phyloP scores from a whole-genome alignment of 1,284 basidiomycete species.

The Chondrostereum purpureum region DNA sequence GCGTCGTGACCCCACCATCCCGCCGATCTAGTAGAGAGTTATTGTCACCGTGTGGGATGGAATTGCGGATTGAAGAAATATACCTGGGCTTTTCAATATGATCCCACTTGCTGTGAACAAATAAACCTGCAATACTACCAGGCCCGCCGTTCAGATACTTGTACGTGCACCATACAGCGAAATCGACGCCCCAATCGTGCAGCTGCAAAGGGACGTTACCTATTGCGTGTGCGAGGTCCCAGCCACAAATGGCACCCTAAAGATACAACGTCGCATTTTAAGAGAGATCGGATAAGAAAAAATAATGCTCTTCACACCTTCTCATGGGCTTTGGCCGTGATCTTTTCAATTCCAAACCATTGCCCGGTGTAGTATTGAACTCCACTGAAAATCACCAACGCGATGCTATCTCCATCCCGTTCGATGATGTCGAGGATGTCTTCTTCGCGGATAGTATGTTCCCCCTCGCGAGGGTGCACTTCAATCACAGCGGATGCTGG shows the following conservation, averaged over 20 bases:
- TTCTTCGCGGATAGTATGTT: slow-evolving; percentile 82
- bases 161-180: slow-evolving; percentile 97
- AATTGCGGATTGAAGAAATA: slow-evolving; percentile 17
- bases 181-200: slow-evolving; percentile 94
- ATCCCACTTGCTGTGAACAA: slow-evolving; percentile 81
- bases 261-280: slow-evolving; percentile 11
- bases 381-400: slow-evolving; percentile 85
- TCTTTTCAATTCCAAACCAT: slow-evolving; percentile 79
- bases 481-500: slow-evolving; percentile 73
- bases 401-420: slow-evolving; percentile 69
- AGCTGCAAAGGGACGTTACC: slow-evolving; percentile 89
- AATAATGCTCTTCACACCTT: slow-evolving; percentile 41
- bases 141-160: slow-evolving; percentile 97
- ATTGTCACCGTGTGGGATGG: slow-evolving; percentile 14
- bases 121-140: slow-evolving; percentile 91
- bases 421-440: slow-evolving; percentile 82
- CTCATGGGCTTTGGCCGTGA: slow-evolving; percentile 80
- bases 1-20: slow-evolving; percentile 98
- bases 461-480: slow-evolving; percentile 74
- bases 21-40: slow-evolving; percentile 53
- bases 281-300: slow-evolving; percentile 1
- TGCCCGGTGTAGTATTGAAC: slow-evolving; percentile 99
- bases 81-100: slow-evolving; percentile 52
- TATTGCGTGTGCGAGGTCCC: slow-evolving; percentile 94
- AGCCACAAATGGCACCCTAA: slow-evolving; percentile 88